These are phyloP conservation scores for Eurotiales sp. DNA, from an alignment of 2,329 filamentous ascomycete species.

Conservation along the genomic window DNA sequence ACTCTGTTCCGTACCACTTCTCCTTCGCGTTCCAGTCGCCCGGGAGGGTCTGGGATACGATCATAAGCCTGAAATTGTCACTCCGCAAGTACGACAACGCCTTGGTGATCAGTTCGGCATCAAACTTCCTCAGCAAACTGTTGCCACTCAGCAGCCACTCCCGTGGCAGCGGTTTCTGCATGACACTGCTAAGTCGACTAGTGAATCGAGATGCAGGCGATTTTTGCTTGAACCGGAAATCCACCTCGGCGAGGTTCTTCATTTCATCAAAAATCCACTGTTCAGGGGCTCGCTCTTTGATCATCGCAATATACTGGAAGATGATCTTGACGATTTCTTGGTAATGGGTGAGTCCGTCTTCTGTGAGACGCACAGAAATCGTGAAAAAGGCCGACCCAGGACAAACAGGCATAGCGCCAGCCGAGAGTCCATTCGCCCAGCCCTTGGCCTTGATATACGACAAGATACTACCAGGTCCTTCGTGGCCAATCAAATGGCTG, in stretches of 20 bases:
- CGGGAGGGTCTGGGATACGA: slow-evolving; percentile 79
- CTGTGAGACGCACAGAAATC: slow-evolving; percentile 73
- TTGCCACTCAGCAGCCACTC: slow-evolving; percentile 84
- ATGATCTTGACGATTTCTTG: slow-evolving; percentile 76
- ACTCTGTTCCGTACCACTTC: slow-evolving; percentile 97
- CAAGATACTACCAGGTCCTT: slow-evolving; percentile 88
- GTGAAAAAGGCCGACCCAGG: slow-evolving; percentile 79
- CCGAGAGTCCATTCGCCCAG: slow-evolving; percentile 79
- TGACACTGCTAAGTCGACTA: slow-evolving; percentile 75
- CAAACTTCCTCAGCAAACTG: slow-evolving; percentile 72
- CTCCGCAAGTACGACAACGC: slow-evolving; percentile 71
- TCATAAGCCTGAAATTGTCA: slow-evolving; percentile 82
- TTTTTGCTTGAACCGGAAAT: slow-evolving; percentile 95
- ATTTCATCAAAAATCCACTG: slow-evolving; percentile 95
- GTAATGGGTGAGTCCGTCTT: slow-evolving; percentile 79
- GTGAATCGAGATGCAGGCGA: slow-evolving; percentile 84
- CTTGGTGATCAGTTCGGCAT: slow-evolving; percentile 69
- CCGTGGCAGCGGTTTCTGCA: slow-evolving; percentile 85
- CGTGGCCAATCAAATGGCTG: slow-evolving; percentile 84
- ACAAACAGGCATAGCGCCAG: slow-evolving; percentile 71
- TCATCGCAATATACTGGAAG: slow-evolving; percentile 87
- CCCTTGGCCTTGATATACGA: slow-evolving; percentile 86
- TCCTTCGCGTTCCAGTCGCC: slow-evolving; percentile 84
- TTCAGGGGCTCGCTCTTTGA: slow-evolving; percentile 74
- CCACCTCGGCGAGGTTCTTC: slow-evolving; percentile 83